Conservation (phyloP, 768 basidiomycete species). For the Auricularia cornea region DNA sequence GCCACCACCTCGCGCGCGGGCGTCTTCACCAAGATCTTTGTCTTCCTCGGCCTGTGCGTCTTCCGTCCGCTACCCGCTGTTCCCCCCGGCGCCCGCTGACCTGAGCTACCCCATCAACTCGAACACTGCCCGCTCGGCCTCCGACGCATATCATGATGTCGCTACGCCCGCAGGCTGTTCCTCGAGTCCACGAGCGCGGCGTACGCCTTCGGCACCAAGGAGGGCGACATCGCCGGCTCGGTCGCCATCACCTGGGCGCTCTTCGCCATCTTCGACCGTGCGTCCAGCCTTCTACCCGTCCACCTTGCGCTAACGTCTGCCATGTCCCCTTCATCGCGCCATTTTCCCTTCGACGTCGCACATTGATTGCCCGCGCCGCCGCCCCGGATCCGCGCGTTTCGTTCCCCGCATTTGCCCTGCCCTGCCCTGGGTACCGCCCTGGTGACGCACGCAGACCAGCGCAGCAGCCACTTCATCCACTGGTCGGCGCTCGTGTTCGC, state of each 20-base stretch:
- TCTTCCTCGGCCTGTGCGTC: slow-evolving; percentile 79
- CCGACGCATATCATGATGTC: slow-evolving; percentile 5
- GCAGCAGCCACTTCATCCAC: slow-evolving; percentile 66
- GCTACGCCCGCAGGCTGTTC: slow-evolving; percentile 56
- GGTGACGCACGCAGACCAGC: slow-evolving; percentile 50
- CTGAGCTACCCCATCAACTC: not conserved
- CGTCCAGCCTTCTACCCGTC: slow-evolving; percentile 2
- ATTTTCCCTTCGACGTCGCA: not conserved
- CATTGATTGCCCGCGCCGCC: slow-evolving; percentile 7
- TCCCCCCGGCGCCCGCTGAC: not conserved
- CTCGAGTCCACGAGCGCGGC: slow-evolving; percentile 87
- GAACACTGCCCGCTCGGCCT: no score
- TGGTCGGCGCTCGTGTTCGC: slow-evolving; percentile 84
- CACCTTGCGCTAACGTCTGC: no score
- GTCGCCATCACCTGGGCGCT: slow-evolving; percentile 91
- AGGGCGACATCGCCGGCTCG: slow-evolving; percentile 89
- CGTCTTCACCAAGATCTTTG: slow-evolving; percentile 90
- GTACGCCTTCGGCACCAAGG: slow-evolving; percentile 83
- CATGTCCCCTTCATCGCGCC: not conserved
- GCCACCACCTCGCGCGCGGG: slow-evolving; percentile 56
- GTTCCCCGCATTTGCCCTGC: not conserved
- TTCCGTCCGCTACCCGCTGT: slow-evolving; percentile 2
- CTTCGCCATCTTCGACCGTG: slow-evolving; percentile 75
- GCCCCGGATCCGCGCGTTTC: no score
- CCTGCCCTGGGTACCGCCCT: not conserved